Evolutionary conservation across 495 filamentous ascomycete genomes (phyloP), one percentile per base, ranked within the genome.

Genomic region (Collariella sp.): DNA sequence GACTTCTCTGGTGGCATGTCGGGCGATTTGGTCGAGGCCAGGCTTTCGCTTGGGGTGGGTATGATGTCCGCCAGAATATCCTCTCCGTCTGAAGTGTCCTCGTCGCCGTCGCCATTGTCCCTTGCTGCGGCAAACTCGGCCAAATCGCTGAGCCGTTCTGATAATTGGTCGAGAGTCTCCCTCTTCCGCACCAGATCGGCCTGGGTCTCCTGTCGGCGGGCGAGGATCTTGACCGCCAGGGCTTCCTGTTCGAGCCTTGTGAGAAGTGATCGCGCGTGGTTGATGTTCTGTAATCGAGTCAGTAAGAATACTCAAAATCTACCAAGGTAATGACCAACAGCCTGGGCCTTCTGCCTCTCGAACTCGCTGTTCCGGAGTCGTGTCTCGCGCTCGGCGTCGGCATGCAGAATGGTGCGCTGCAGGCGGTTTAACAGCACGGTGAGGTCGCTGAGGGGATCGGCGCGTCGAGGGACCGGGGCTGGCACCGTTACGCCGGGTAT

Each of bases 251-350:
- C 89, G 20, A 95, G 79, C 50, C 77, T 79, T 29, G 84, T 76
- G 40, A 95, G 85, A 44, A 89, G 79, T 1, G 79, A 78, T 46
- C 83, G 83, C 9, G 90, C 90, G 64, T 89, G 83, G 65, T 87
- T 84, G 58, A 96, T 70, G 62, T 93, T 96, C 83, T 90, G 23
- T 1, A 15, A 40, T 15, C 26, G 31, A 33, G 45, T 55, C 36
- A 54, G 24, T 12, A 19, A n/a, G 20, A 15, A 26, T 5, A n/a
- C n/a, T n/a, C 31, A 7, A 10, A 12, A 16, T 15, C 0, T 5
- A 5, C 15, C 13, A 20, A 33, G 7, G 13, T 19, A 43, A 40
- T n/a, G 29, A 26, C 79, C 55, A 74, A 88, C 85, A 57, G 79
- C 76, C 24, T 71, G 73, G 19, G 85, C 80, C 70, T 83, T 83